A percentile compares a stretch with the other conserved stretches of the same genome.
These are phyloP conservation scores for Kitagawia praeruptora DNA, from an alignment of 129 eudicot species.

Conservation along the genomic window DNA sequence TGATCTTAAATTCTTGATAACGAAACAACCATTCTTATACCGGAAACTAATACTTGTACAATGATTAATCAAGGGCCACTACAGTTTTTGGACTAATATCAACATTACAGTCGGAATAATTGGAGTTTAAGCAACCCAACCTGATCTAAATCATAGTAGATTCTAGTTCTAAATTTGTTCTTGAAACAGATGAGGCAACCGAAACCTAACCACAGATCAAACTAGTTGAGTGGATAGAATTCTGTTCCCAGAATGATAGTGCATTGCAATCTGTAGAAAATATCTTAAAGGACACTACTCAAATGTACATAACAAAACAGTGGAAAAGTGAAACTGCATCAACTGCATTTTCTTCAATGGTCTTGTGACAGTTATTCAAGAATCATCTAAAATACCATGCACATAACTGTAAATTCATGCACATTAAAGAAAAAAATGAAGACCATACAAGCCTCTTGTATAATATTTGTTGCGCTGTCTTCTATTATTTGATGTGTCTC, in stretches of 20 bases:
- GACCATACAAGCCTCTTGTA: neutral
- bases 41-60: neutral
- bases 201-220: neutral
- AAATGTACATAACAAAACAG: too few species aligned
- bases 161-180: neutral
- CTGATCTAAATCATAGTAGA: neutral
- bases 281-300: too few species aligned
- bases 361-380: neutral
- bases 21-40: neutral
- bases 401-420: neutral
- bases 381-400: neutral
- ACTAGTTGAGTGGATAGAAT: neutral
- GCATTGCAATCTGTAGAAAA: too few species aligned
- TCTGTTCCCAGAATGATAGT: too few species aligned
- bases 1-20: neutral
- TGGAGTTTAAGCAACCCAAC: neutral
- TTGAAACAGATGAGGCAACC: neutral
- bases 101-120: neutral
- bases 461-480: neutral
- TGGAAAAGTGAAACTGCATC: neutral
- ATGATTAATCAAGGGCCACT: neutral
- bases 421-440: neutral
- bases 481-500: neutral
- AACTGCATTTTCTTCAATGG: neutral
- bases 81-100: neutral